Percentiles rank a stretch among this genome's conserved stretches.
Conservation (phyloP, 306 rosid species). For the Begonia loranthoides region DNA sequence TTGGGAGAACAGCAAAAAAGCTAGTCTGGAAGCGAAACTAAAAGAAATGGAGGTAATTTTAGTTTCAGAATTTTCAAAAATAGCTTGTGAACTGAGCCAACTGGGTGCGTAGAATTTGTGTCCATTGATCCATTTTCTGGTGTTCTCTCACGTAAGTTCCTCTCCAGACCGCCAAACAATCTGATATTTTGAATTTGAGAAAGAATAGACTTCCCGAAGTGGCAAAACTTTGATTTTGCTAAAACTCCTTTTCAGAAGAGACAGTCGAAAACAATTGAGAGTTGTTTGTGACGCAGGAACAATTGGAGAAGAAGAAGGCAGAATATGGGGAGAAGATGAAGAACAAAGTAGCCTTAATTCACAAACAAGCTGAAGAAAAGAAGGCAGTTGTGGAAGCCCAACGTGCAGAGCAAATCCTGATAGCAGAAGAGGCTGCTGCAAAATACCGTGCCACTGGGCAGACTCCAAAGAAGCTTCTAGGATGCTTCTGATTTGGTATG, state of each 20-base stretch:
- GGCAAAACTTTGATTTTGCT: no score
- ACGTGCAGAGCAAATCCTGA: constrained; percentile 55
- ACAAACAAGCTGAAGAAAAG: constrained; percentile 83
- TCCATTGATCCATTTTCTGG: no score
- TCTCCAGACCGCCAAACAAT: no score
- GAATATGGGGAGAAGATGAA: constrained; percentile 65
- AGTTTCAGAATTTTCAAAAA: no score
- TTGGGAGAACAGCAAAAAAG: constrained; percentile 93
- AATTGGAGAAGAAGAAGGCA: constrained; percentile 80
- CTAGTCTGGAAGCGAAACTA: constrained; percentile 70
- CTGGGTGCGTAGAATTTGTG: no score
- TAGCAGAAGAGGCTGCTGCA: constrained; percentile 71
- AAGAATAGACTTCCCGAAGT: no score
- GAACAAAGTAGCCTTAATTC: constrained; percentile 52
- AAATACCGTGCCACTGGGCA: constrained; percentile 73
- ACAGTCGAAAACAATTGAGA: no score
- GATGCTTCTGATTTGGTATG: constrained; percentile 62
- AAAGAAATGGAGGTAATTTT: constrained; percentile 55
- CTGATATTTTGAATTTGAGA: no score
- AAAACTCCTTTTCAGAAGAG: no score
- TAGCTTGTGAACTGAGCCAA: no score
- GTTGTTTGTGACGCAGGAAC: constrained; percentile 34
- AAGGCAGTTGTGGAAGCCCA: constrained; percentile 60
- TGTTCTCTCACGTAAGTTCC: no score
- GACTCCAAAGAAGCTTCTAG: constrained; percentile 59